These are phyloP conservation scores for Pichia kudriavzevii DNA, from an alignment of 1,139 yeast species.

Conservation along the genomic window DNA sequence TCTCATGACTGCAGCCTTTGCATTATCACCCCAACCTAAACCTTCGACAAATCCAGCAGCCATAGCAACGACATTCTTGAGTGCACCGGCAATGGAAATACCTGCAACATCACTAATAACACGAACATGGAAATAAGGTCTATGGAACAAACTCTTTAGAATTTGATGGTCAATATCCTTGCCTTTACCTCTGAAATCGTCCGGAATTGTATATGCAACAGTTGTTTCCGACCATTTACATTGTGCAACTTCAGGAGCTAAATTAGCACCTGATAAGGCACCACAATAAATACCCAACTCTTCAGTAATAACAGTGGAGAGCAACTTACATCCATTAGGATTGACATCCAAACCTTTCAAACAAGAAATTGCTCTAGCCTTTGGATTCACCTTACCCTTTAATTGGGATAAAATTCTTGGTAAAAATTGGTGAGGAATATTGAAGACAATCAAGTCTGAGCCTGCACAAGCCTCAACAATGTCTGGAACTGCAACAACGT, in stretches of 20 bases:
- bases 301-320: conserved; percentile 68
- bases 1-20: conserved; percentile 93
- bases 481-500: conserved; percentile 80
- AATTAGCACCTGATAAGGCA: conserved; percentile 88
- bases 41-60: conserved; percentile 96
- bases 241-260: conserved; percentile 90
- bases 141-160: conserved; percentile 75
- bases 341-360: conserved; percentile 85
- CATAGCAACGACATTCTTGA: conserved; percentile 87
- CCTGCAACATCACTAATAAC: conserved; percentile 89
- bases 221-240: conserved; percentile 95
- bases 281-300: conserved; percentile 84
- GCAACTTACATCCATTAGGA: conserved; percentile 69
- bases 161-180: conserved; percentile 64
- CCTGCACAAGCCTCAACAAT: conserved; percentile 61
- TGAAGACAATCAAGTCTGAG: conserved; percentile 80
- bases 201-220: conserved; percentile 73
- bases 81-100: conserved; percentile 89
- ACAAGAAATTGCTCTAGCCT: conserved; percentile 82
- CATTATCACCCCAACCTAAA: conserved; percentile 96
- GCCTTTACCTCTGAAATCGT: conserved; percentile 63
- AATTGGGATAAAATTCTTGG: conserved; percentile 65
- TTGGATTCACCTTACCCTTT: conserved; percentile 61
- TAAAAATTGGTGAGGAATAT: conserved; percentile 91
- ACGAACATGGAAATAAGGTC: conserved; percentile 91